Base-by-base conservation (phyloP, 1,284 basidiomycete species). In the Austroboletus novae-zelandiae region DNA sequence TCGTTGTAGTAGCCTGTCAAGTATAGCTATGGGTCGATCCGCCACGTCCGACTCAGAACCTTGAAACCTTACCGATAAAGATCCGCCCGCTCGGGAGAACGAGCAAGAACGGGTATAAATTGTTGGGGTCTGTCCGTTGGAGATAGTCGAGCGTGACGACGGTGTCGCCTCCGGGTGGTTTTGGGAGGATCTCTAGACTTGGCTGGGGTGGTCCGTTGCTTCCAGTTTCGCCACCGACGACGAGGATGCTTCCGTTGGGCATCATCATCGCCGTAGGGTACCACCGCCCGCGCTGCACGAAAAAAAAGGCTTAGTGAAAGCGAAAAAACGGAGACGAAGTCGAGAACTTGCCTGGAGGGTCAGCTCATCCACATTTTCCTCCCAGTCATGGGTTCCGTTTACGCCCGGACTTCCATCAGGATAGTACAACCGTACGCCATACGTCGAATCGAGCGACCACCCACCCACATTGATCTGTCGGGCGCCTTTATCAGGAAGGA, bases 21-120 rank as follows among this genome's bases (percentile, higher is more conserved):
- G 20, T 23, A 23, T 5, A 2, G 20, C 5, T n/a, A n/a, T n/a
- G n/a, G 20, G 20, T 23, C 20, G 20, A 23, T 23, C 20, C 20
- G 20, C 20, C 20, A 23, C 20, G 20, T 23, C 20, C 20, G 20
- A 23, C 4, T 23, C 5, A 5, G 1, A 27, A 27, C 27, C 27
- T 27, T 2, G 20, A 13, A 7, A 40, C 4, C 79, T 57, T 50
- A 84, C 85, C 81, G 39, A 84, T 75, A 62, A 89, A 88, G 62
- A 89, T 67, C 25, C 74, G 73, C 2, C 80, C 78, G 42, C 80
- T 83, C 0, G 87, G 85, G 18, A 89, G 74, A 10, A 87, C 75
- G 48, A 83, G 69, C n/a, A 89, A 69, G 73, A 87, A 89, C 0
- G 86, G 88, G 60, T 89, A 90, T 43, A 89, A 62, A 58, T 89